Percentiles rank a stretch among this genome's conserved stretches.
Conservation (phyloP, 108 stramenopile species). For the Stephanodiscus triporus region DNA sequence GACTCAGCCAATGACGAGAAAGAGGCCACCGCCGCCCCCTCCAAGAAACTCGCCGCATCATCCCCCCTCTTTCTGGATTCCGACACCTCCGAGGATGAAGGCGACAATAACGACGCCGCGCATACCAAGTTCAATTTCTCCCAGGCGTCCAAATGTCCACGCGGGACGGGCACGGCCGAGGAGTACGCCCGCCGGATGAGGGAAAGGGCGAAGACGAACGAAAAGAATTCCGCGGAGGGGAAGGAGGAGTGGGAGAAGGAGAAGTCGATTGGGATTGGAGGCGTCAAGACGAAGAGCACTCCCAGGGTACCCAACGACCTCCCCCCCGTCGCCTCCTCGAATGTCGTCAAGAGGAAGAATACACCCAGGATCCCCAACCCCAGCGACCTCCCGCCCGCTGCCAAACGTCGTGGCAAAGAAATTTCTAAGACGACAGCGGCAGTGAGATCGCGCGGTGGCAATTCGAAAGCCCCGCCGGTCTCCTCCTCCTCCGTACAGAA, state of each 20-base stretch:
- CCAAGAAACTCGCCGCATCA: background rate
- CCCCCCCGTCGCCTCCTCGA: background rate
- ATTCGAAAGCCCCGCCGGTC: background rate
- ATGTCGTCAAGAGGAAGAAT: too few species aligned
- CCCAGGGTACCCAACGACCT: background rate
- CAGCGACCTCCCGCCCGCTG: too few species aligned
- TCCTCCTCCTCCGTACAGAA: too few species aligned
- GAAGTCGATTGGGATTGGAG: background rate
- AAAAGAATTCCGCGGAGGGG: background rate
- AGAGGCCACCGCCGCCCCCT: too few species aligned
- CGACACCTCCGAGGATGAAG: conserved; percentile 1
- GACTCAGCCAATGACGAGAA: too few species aligned
- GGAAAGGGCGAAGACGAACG: conserved; percentile 7
- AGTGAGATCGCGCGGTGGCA: too few species aligned
- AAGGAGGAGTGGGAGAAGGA: conserved; percentile 3
- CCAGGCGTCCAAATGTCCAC: conserved; percentile 16
- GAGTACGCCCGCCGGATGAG: conserved; percentile 22
- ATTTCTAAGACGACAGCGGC: too few species aligned
- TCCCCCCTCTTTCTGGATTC: background rate
- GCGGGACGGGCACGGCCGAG: conserved; percentile 16
- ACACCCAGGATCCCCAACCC: too few species aligned
- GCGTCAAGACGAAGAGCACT: background rate
- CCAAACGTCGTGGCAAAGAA: background rate
- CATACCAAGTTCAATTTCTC: background rate
- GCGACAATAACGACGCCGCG: background rate